These are phyloP conservation scores for Hericium rajendrae DNA, from an alignment of 768 basidiomycete genomes.

Conservation along the genomic window DNA sequence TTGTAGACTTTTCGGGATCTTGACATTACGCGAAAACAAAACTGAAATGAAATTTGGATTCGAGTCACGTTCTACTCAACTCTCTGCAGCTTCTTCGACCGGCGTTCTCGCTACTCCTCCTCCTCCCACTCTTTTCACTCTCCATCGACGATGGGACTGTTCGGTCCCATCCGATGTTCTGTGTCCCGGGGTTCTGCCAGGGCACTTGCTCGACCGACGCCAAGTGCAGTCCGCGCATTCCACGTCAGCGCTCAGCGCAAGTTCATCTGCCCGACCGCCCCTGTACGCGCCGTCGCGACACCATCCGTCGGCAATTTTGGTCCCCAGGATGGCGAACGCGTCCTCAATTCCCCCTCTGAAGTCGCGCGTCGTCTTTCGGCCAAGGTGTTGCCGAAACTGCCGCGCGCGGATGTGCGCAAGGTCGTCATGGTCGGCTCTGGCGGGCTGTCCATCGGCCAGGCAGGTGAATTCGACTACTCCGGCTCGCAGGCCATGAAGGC, in stretches of 20 bases:
- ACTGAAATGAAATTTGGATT: neutral
- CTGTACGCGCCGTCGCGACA: conserved; percentile 18
- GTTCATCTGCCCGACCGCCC: conserved; percentile 5
- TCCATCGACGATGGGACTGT: conserved; percentile 5
- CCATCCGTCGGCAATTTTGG: conserved; percentile 20
- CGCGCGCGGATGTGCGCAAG: conserved; percentile 85
- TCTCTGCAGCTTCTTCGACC: neutral
- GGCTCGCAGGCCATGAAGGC: conserved; percentile 99
- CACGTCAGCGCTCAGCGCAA: conserved; percentile 5
- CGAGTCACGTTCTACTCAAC: neutral
- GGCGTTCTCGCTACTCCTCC: neutral
- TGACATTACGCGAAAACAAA: no score
- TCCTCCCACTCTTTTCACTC: neutral
- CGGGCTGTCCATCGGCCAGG: conserved; percentile 94
- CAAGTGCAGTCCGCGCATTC: neutral
- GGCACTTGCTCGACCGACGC: neutral
- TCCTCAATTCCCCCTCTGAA: conserved; percentile 90
- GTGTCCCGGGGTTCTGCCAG: neutral
- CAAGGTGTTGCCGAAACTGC: conserved; percentile 85
- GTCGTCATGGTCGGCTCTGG: conserved; percentile 96
- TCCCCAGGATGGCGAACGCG: conserved; percentile 41
- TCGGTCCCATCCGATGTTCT: conserved; percentile 6
- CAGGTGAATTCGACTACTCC: conserved; percentile 99
- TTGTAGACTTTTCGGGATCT: no score
- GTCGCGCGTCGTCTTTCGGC: conserved; percentile 90